Conservation (phyloP, 306 rosid genomes). For the Cicer cuneatum region DNA sequence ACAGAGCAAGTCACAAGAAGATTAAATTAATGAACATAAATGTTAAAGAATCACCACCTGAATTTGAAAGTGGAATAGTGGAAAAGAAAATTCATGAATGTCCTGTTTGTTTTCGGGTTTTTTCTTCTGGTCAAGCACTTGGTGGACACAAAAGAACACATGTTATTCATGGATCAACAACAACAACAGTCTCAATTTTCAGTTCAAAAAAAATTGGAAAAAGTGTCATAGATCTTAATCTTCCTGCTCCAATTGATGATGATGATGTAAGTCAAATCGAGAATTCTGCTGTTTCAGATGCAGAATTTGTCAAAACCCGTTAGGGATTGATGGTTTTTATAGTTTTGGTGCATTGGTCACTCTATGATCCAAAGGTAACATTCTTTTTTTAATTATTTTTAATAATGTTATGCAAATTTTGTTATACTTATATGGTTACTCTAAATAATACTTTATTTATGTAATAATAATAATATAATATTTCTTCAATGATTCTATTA, state of each 20-base stretch:
- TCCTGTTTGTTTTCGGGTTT: conserved; percentile 85
- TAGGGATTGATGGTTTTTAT: conserved; percentile 15
- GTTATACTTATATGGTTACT: conserved; percentile 34
- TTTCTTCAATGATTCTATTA: conserved; percentile 51
- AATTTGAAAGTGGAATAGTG: conserved; percentile 41
- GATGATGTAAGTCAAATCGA: conserved; percentile 79
- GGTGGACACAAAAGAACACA: conserved; percentile 99
- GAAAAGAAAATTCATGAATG: conserved; percentile 79
- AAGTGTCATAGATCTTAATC: conserved; percentile 84
- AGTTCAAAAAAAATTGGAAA: conserved; percentile 42
- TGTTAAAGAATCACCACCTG: conserved; percentile 20
- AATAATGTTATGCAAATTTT: conserved; percentile 33
- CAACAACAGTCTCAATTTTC: not conserved
- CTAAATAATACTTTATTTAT: conserved; percentile 13
- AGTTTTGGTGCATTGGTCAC: conserved; percentile 8
- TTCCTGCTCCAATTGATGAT: conserved; percentile 85
- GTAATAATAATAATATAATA: conserved; percentile 16
- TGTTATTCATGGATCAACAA: conserved; percentile 51
- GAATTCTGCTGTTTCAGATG: conserved; percentile 84
- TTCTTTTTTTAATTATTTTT: conserved; percentile 38
- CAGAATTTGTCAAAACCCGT: conserved; percentile 61
- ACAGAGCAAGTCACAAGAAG: conserved; percentile 95
- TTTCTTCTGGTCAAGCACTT: conserved; percentile 94
- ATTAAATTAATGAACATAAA: conserved; percentile 44
- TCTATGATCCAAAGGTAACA: conserved; percentile 47